These are phyloP conservation scores for Populus davidiana DNA, from an alignment of 345 rosid species.

Conservation along the genomic window DNA sequence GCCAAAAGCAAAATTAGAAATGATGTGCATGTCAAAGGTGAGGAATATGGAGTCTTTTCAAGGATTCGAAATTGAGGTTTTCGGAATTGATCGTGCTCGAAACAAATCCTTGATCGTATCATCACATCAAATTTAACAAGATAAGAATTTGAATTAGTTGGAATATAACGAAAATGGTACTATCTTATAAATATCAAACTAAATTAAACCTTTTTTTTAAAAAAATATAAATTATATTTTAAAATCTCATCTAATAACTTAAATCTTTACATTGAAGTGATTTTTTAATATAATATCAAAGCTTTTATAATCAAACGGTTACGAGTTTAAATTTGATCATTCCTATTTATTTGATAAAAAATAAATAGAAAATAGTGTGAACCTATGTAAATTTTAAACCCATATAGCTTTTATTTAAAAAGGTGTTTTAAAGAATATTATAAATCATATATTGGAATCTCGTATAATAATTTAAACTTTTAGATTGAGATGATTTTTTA, in stretches of 20 bases:
- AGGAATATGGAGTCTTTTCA: neutral
- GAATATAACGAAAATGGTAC: too few species aligned
- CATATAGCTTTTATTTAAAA: accelerated
- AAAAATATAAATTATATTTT: too few species aligned
- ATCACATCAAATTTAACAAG: too few species aligned
- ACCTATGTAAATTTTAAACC: accelerated
- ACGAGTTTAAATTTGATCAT: accelerated
- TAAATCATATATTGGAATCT: too few species aligned
- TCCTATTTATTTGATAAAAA: too few species aligned
- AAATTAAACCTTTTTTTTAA: too few species aligned
- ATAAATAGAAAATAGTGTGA: accelerated
- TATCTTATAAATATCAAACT: too few species aligned
- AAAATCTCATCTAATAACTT: accelerated
- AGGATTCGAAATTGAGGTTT: neutral
- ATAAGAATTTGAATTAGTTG: too few species aligned
- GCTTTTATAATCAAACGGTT: accelerated
- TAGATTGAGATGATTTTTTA: too few species aligned
- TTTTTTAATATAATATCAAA: too few species aligned
- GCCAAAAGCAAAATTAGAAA: neutral
- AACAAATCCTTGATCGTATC: neutral
- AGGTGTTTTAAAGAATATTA: accelerated
- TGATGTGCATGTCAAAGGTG: neutral
- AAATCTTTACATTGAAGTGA: accelerated
- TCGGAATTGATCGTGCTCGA: neutral
- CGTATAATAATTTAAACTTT: accelerated